Base-by-base conservation (phyloP, 176 grass and related monocot species). In the Melocanna baccifera region DNA sequence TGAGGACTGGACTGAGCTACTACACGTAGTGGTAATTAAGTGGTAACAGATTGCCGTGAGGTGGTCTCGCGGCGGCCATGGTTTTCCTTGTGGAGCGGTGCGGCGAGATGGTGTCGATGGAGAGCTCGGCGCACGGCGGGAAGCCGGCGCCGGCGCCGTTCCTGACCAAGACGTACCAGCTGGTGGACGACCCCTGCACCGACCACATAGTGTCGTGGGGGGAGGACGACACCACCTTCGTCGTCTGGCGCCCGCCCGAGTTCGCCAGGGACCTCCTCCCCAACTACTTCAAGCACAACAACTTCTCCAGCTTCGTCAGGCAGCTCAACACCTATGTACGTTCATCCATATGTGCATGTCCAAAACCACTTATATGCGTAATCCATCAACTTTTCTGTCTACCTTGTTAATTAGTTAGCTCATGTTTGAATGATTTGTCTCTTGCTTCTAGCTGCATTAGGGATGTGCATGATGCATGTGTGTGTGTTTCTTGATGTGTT, bases 251-350 rank as follows among this genome's bases (percentile, higher is more conserved):
- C 9, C 91, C 96, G 68, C 88, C 91, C 19, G 91, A 94, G 87
- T 96, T 99, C 78, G 83, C 93, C 22, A 87, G 96, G 53, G 96
- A 99, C 73, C 91, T 99, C 84, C 87, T 99, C 61, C 93, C 93
- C 2, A 95, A 91, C 84, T 99, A 94, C 94, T 99, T 99, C 93
- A 99, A 99, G 86, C 96, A 99, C 91, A 94, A 94, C 81, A 99
- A 99, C 89, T 96, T 99, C 89, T 96, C 96, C 18, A 99, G 96
- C 81, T 99, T 99, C 87, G 91, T 99, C 80, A 71, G 96, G 71
- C 96, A 99, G 89, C 96, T 99, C 64, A 99, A 99, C 91, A 99
- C 96, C 88, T 99, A 99, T 74, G 96, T 98, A 93, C n/a, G 84
- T 65, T 19, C 26, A n/a, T 59, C 22, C 73, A 56, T 40, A 6